Evolutionary conservation across 129 eudicot species (phyloP), one percentile per base, ranked within the genome.

Genomic region (Silybum marianum): DNA sequence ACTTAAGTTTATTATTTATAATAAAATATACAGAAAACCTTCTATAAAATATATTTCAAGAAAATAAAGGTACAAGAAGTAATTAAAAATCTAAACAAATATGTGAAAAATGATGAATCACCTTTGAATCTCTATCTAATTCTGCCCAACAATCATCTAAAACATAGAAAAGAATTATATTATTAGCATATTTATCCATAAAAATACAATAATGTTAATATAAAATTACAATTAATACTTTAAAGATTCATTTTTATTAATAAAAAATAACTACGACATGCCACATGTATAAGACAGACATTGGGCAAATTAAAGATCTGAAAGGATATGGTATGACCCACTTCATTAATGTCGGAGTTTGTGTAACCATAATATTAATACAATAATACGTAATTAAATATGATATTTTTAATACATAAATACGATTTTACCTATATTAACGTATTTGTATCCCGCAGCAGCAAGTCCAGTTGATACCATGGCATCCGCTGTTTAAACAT

Each of bases 101-200:
- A 48, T 67, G 2, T 74, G 18, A 13, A 18, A 60, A 78, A 65
- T 2, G 9, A 9, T 28, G 63, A 69, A 18, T 40, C 83, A 93
- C 98, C 92, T 90, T 3, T 54, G 98, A 89, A 73, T 94, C 97
- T 86, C 98, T 89, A 72, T 92, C 82, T 7, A 84, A 84, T 80
- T 94, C 98, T 5, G 92, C 98, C 98, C 98, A 94, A 75, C 98
- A 94, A 86, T 94, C 98, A 88, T 94, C 98, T 94, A 81, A 40
- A 54, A 75, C 63, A 82, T n/a, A 82, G 58, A 60, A 73, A 62
- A 39, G 26, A 18, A 22, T 12, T 7, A 65, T 77, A 7, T 58
- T 10, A 42, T 36, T 54, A 21, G 46, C 9, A 18, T 38, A 73
- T 7, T 85, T 34, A 54, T 9, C 36, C 18, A 21, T 9, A 38